Conservation (phyloP, 371 early-diverging fungal genomes). For the Fennellomyces sp. region DNA sequence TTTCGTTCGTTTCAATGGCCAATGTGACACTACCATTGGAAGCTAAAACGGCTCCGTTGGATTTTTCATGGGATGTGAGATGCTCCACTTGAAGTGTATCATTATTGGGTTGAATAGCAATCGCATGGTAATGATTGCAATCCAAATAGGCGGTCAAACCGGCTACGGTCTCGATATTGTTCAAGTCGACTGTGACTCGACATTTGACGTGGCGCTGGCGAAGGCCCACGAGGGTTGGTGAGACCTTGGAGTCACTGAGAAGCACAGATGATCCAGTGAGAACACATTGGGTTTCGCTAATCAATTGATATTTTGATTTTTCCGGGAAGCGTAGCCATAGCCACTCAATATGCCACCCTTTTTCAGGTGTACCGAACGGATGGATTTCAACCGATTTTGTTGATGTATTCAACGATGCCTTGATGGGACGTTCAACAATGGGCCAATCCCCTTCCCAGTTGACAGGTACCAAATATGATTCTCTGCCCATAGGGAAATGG, state of each 20-base stretch:
- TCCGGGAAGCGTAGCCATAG: slow-evolving; percentile 22
- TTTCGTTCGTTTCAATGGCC: slow-evolving; percentile 10
- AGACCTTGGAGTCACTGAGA: neutral
- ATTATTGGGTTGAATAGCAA: neutral
- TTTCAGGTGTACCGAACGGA: neutral
- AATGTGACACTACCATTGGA: neutral
- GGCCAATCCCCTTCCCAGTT: slow-evolving; percentile 28
- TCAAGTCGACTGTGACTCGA: slow-evolving; percentile 7
- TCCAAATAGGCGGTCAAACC: slow-evolving; percentile 12
- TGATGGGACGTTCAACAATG: slow-evolving; percentile 9
- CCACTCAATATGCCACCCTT: neutral
- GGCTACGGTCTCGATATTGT: neutral
- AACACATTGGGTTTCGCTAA: neutral
- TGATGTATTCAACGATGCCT: neutral
- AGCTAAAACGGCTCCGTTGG: neutral
- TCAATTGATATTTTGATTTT: slow-evolving; percentile 6
- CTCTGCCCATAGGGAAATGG: slow-evolving; percentile 23
- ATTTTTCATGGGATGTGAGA: neutral
- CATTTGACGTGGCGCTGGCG: slow-evolving; percentile 20
- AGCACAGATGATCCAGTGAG: slow-evolving; percentile 4
- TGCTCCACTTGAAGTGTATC: neutral
- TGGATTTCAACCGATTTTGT: neutral
- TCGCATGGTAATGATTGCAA: slow-evolving; percentile 3
- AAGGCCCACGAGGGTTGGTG: slow-evolving; percentile 12
- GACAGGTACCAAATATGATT: slow-evolving; percentile 22